phyloP scores from a whole-genome alignment of 2,329 filamentous ascomycete genomes.

The Pseudogymnoascus sp. region DNA sequence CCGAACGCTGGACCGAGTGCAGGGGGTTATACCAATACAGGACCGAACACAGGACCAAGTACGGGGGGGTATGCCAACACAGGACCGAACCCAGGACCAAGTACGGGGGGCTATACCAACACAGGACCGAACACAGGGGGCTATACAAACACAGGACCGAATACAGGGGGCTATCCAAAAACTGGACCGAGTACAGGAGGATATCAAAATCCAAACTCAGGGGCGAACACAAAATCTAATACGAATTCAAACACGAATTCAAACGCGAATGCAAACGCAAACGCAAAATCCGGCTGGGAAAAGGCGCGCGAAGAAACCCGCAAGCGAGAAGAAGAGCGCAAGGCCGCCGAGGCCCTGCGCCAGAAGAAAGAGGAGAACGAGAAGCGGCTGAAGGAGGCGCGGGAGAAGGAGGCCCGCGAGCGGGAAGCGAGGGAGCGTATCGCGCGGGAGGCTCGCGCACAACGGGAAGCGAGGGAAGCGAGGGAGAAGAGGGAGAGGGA shows the following conservation, averaged over 20 bases:
- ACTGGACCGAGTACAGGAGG: background rate
- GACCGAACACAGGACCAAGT: too few species aligned
- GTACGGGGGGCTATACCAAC: conserved; percentile 11
- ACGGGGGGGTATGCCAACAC: background rate
- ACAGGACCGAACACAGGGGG: conserved; percentile 16
- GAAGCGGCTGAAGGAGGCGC: conserved; percentile 43
- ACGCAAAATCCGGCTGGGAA: conserved; percentile 50
- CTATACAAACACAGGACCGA: conserved; percentile 2
- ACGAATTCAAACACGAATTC: background rate
- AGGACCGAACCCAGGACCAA: background rate
- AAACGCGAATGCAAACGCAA: conserved; percentile 5
- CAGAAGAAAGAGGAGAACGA: conserved; percentile 45
- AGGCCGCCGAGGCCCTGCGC: conserved; percentile 51
- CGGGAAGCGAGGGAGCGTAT: conserved; percentile 31
- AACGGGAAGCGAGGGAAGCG: conserved; percentile 14
- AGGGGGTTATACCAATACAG: conserved; percentile 6
- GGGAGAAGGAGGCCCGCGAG: conserved; percentile 47
- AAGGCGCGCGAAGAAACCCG: conserved; percentile 60
- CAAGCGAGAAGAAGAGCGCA: conserved; percentile 59
- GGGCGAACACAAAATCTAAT: conserved; percentile 1
- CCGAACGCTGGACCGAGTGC: conserved; percentile 13
- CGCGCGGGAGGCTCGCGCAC: conserved; percentile 29
- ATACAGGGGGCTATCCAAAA: conserved; percentile 1
- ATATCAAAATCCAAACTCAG: conserved; percentile 2
- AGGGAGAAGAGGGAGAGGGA: conserved; percentile 27